These are phyloP conservation scores for Podila minutissima DNA, from an alignment of 192 early-diverging fungal genomes.

Conservation along the genomic window DNA sequence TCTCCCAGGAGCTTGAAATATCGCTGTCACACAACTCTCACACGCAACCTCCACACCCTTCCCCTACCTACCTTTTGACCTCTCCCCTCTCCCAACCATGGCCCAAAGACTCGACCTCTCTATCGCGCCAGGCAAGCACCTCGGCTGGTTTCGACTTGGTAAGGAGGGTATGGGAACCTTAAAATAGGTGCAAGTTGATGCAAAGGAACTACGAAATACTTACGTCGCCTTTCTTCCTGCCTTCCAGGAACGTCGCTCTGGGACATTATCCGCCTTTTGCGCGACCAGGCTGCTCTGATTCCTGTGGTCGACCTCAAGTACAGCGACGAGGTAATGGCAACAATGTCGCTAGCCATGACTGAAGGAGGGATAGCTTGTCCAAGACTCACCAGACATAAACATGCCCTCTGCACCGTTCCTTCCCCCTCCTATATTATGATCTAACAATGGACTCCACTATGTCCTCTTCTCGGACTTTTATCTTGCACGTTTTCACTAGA, in stretches of 20 bases:
- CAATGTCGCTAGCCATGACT: too few relatives aligned
- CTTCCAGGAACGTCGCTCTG: slow-evolving; percentile 67
- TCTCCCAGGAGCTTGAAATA: neutral
- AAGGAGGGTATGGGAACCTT: neutral
- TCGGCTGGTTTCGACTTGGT: slow-evolving; percentile 66
- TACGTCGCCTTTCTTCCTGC: neutral
- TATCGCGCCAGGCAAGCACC: slow-evolving; percentile 62
- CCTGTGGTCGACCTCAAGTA: slow-evolving; percentile 73
- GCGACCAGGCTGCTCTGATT: slow-evolving; percentile 58
- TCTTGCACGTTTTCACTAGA: slow-evolving; percentile 13
- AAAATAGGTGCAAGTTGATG: neutral
- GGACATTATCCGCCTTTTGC: slow-evolving; percentile 64
- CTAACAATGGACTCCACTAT: too few relatives aligned
- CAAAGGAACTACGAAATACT: neutral
- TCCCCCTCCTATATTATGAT: neutral
- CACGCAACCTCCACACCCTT: neutral
- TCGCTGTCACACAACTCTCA: slow-evolving; percentile 1
- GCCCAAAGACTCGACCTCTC: slow-evolving; percentile 57
- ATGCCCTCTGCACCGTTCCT: slow-evolving; percentile 16
- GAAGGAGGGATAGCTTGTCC: too few relatives aligned
- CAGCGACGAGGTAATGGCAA: slow-evolving; percentile 62
- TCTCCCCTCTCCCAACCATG: slow-evolving; percentile 8
- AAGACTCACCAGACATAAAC: neutral
- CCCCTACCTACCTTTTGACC: neutral
- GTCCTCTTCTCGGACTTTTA: slow-evolving; percentile 1